Conservation (phyloP, 805 yeast genomes). For the Kazachstania martiniae region DNA sequence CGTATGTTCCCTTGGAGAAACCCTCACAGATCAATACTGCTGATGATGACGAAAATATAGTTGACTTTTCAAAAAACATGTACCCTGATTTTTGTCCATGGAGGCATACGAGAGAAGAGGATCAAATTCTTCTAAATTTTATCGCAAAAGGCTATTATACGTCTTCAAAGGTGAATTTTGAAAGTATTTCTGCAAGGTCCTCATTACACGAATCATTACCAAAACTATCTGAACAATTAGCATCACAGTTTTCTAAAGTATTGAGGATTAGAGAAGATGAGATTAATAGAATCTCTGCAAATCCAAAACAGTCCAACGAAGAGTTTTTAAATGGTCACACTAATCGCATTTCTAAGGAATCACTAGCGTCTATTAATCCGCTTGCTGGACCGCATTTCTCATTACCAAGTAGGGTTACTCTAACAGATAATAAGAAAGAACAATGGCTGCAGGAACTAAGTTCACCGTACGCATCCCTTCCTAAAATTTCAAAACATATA, state of each 20-base stretch:
- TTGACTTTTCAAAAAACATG: constrained; percentile 4
- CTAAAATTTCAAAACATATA: constrained; percentile 59
- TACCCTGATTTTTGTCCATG: constrained; percentile 30
- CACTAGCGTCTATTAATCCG: constrained; percentile 6
- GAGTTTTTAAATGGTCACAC: too few species aligned
- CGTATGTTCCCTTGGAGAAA: constrained; percentile 8
- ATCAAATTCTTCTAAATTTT: constrained; percentile 21
- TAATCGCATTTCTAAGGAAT: not conserved
- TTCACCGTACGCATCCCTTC: constrained; percentile 51
- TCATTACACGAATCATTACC: constrained; percentile 26
- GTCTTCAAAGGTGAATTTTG: constrained; percentile 26
- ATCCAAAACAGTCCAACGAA: not conserved
- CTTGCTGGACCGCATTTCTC: constrained; percentile 25
- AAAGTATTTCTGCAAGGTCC: constrained; percentile 29
- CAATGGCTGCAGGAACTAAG: constrained; percentile 80
- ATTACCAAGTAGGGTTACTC: constrained; percentile 51
- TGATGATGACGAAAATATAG: not conserved
- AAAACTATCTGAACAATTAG: constrained; percentile 21
- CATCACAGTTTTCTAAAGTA: constrained; percentile 21
- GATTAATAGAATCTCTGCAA: constrained; percentile 21
- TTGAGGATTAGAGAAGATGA: constrained; percentile 23
- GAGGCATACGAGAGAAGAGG: constrained; percentile 24
- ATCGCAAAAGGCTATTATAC: constrained; percentile 27
- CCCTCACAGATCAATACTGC: not conserved
- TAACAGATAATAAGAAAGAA: constrained; percentile 78